Evolutionary conservation across 23 red algal genomes (phyloP).

Genomic region (Gracilaria caudata): DNA sequence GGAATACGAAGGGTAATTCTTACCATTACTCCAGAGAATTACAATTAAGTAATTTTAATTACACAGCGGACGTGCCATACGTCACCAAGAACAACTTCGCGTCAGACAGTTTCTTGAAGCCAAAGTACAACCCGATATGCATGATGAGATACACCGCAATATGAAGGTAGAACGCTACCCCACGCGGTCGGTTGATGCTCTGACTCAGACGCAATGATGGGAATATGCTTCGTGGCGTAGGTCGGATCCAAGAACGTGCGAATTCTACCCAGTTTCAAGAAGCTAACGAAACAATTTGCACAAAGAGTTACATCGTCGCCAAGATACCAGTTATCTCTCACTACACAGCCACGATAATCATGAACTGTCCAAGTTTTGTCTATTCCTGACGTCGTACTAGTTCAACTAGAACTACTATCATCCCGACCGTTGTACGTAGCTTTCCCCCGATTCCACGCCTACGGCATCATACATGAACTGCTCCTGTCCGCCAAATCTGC

Average conservation of each 20-base stretch:
- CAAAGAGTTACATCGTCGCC: too few species aligned
- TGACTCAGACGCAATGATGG: slow-evolving; percentile 96
- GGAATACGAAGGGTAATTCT: slow-evolving; percentile 98
- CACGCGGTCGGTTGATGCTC: slow-evolving; percentile 99
- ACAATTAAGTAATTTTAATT: too few species aligned
- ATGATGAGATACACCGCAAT: slow-evolving; percentile 82
- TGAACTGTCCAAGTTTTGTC: too few species aligned
- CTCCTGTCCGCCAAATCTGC: not conserved
- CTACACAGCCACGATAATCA: too few species aligned
- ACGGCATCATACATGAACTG: slow-evolving; percentile 5
- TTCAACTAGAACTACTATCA: not conserved
- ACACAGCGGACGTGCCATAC: slow-evolving; percentile 89
- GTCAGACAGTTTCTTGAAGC: slow-evolving; percentile 88
- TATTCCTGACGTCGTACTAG: too few species aligned
- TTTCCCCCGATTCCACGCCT: not conserved
- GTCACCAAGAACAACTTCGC: slow-evolving; percentile 86
- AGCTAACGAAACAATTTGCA: too few species aligned
- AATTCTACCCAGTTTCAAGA: slow-evolving; percentile 92
- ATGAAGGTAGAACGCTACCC: slow-evolving; percentile 94
- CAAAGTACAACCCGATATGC: slow-evolving; percentile 94
- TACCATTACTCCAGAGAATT: slow-evolving; percentile 99
- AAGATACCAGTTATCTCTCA: too few species aligned
- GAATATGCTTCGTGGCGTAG: slow-evolving; percentile 93
- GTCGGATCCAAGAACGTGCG: slow-evolving; percentile 98
- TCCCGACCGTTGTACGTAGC: not conserved